These are phyloP conservation scores for Zychaea mexicana DNA, from an alignment of 371 early-diverging fungal genomes.

Conservation along the genomic window DNA sequence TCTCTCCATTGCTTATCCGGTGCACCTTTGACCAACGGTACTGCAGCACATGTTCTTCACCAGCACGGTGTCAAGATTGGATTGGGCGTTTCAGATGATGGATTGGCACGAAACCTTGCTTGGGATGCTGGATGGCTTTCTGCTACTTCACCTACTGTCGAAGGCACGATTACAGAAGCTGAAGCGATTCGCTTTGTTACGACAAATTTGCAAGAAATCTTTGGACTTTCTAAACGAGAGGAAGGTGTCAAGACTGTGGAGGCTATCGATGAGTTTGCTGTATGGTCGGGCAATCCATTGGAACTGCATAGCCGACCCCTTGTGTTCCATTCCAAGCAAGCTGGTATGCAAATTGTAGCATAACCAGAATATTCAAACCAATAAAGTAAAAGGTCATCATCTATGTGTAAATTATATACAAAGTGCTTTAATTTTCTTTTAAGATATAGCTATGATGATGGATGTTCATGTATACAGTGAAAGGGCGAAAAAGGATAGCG, in stretches of 20 bases:
- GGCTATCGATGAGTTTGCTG: slow-evolving; percentile 36
- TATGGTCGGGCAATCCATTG: slow-evolving; percentile 60
- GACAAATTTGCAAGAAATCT: slow-evolving; percentile 67
- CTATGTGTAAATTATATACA: too few relatives aligned
- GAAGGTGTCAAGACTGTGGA: not conserved
- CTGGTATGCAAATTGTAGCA: not conserved
- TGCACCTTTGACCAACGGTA: slow-evolving; percentile 57
- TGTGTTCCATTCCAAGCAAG: slow-evolving; percentile 12
- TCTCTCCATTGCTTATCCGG: slow-evolving; percentile 69
- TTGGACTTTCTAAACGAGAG: slow-evolving; percentile 36
- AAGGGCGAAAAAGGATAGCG: too few relatives aligned
- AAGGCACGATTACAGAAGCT: slow-evolving; percentile 42
- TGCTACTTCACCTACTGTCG: slow-evolving; percentile 37
- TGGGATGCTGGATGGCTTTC: slow-evolving; percentile 84
- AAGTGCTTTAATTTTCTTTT: too few relatives aligned
- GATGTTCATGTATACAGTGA: too few relatives aligned
- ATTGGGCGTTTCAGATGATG: slow-evolving; percentile 59
- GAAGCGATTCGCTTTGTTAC: slow-evolving; percentile 76
- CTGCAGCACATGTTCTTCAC: slow-evolving; percentile 62
- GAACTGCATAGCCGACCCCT: slow-evolving; percentile 52
- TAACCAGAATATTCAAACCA: too few relatives aligned
- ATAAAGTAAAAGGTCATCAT: too few relatives aligned
- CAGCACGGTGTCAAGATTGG: slow-evolving; percentile 68
- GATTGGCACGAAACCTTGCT: slow-evolving; percentile 65
- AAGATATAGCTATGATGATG: too few relatives aligned